phyloP scores from a whole-genome alignment of 768 basidiomycete species.

The Vararia minispora region DNA sequence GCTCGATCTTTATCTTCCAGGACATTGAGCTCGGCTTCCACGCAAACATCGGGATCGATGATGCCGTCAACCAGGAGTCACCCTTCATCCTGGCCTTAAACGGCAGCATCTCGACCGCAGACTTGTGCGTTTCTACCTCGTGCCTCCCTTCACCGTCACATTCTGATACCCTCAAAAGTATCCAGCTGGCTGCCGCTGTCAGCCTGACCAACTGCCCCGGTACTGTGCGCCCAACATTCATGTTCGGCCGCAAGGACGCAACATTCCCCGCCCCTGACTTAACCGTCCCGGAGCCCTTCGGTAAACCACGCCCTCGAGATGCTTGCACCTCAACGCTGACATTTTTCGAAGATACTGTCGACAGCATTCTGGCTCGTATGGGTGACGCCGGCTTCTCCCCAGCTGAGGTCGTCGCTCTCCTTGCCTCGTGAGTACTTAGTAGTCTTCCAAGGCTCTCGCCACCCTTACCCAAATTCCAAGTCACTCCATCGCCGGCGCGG shows the following conservation, averaged over 20 bases:
- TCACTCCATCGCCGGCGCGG: conserved; percentile 15
- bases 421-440: conserved; percentile 19
- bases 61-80: conserved; percentile 17
- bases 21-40: conserved; percentile 10
- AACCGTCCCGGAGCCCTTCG: conserved; percentile 26
- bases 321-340: not conserved
- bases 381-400: conserved; percentile 24
- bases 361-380: conserved; percentile 21
- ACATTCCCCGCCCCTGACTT: conserved; percentile 19
- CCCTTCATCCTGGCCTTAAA: conserved; percentile 25
- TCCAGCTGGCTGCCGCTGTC: conserved; percentile 24
- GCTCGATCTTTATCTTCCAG: conserved; percentile 14
- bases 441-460: conserved; percentile 15
- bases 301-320: too few relatives aligned
- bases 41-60: conserved; percentile 14
- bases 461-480: conserved; percentile 7
- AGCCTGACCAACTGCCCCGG: conserved; percentile 25
- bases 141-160: not conserved
- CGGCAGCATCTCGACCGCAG: conserved; percentile 30
- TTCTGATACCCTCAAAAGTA: conserved; percentile 16
- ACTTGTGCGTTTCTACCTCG: conserved; percentile 27
- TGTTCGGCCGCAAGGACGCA: conserved; percentile 22
- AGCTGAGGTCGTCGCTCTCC: conserved; percentile 24
- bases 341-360: conserved; percentile 12
- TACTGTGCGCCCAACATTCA: conserved; percentile 22